Evolutionary conservation across 164 flowering plant genomes (phyloP).

Genomic region (Kalanchoe fedtschenkoi): DNA sequence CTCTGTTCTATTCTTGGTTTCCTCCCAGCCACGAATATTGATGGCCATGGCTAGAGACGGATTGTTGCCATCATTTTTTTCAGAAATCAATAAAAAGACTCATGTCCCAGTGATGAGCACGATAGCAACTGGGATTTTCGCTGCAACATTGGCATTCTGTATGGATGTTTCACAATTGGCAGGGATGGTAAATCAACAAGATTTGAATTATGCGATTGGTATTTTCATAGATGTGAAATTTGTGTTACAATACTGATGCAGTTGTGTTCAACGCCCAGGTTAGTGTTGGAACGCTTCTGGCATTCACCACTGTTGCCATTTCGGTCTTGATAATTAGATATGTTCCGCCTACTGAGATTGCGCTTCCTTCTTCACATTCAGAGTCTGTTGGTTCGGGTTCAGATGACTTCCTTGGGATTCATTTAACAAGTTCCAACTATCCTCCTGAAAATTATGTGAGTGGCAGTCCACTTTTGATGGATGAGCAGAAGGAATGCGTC

Average conservation of each 20-base stretch:
- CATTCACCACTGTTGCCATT: constrained; percentile 76
- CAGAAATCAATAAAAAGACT: constrained; percentile 38
- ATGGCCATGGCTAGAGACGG: constrained; percentile 86
- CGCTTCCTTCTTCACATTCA: constrained; percentile 59
- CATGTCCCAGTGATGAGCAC: constrained; percentile 71
- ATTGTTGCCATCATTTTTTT: constrained; percentile 51
- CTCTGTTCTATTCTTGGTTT: neutral
- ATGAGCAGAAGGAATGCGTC: neutral
- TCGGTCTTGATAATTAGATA: constrained; percentile 82
- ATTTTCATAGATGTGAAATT: neutral
- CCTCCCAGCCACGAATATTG: constrained; percentile 53
- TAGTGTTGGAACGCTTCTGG: constrained; percentile 89
- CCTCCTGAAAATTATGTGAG: constrained; percentile 8
- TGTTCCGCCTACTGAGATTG: constrained; percentile 73
- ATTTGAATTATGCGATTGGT: neutral
- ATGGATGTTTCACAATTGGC: constrained; percentile 69
- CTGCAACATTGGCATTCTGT: constrained; percentile 47
- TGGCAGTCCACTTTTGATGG: neutral
- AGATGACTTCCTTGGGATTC: constrained; percentile 16
- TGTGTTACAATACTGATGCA: neutral
- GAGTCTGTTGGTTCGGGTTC: constrained; percentile 38
- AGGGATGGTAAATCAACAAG: constrained; percentile 49
- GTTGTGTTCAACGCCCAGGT: constrained; percentile 26
- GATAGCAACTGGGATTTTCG: constrained; percentile 36
- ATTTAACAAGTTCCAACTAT: constrained; percentile 11